These are phyloP conservation scores for Solanum tarijense DNA, from an alignment of 257 asterid species.

Conservation along the genomic window DNA sequence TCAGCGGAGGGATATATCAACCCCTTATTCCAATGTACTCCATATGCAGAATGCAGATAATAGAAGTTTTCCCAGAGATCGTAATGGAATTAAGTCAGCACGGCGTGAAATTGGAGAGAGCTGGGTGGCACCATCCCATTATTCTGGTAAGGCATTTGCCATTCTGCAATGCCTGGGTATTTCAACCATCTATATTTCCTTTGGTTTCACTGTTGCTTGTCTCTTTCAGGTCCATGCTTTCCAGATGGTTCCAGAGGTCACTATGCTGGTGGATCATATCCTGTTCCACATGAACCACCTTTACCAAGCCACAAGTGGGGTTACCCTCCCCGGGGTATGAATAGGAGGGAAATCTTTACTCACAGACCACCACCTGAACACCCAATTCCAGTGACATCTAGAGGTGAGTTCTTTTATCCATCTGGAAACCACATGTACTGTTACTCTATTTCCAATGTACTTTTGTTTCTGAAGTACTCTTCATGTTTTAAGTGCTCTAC, in stretches of 20 bases:
- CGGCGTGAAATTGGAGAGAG: conserved; percentile 45
- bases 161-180: not conserved
- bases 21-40: conserved; percentile 46
- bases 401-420: conserved; percentile 35
- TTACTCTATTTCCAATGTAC: not conserved
- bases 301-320: conserved; percentile 49
- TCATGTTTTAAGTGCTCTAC: not conserved
- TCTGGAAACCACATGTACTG: not conserved
- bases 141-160: conserved; percentile 5
- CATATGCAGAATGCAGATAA: conserved; percentile 45
- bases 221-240: conserved; percentile 55
- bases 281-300: conserved; percentile 50
- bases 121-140: conserved; percentile 60
- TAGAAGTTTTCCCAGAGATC: conserved; percentile 46
- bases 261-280: conserved; percentile 37
- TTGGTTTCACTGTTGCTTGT: not conserved
- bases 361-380: conserved; percentile 63
- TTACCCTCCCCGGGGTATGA: conserved; percentile 47
- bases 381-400: conserved; percentile 55
- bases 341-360: conserved; percentile 44
- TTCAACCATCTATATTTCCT: not conserved
- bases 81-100: conserved; percentile 36
- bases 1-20: conserved; percentile 39
- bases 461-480: not conserved
- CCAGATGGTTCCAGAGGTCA: conserved; percentile 47